These are phyloP conservation scores for Cornus florida DNA, from an alignment of 148 eudicot species.

Conservation along the genomic window DNA sequence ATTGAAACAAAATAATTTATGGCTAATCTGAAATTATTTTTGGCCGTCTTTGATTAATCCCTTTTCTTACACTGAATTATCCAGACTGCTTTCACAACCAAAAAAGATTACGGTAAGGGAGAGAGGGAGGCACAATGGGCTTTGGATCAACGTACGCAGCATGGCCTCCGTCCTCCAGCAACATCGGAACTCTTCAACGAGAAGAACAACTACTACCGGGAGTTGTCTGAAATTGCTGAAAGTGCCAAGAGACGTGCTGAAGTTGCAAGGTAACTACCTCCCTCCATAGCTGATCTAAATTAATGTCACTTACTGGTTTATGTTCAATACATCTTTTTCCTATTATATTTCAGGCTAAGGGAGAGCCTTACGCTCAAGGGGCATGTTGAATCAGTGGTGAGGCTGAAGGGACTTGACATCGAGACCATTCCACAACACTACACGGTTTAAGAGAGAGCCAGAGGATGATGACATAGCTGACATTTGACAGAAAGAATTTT, in stretches of 20 bases:
- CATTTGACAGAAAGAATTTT: background rate
- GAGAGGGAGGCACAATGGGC: constrained; percentile 91
- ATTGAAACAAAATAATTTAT: background rate
- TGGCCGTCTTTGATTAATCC: background rate
- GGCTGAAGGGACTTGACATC: constrained; percentile 77
- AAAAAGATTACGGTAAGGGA: constrained; percentile 70
- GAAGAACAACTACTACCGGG: constrained; percentile 58
- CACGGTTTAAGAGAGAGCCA: constrained; percentile 33
- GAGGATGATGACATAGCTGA: constrained; percentile 7
- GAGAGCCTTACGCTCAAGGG: constrained; percentile 77
- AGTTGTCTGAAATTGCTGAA: constrained; percentile 70
- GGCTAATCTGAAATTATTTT: background rate
- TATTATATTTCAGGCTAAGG: constrained; percentile 44
- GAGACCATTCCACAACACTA: constrained; percentile 59
- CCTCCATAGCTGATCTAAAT: too few relatives aligned
- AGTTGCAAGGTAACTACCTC: constrained; percentile 52
- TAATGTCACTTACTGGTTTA: too few relatives aligned
- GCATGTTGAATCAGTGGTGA: constrained; percentile 73
- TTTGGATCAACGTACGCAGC: constrained; percentile 66
- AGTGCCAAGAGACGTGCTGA: constrained; percentile 82
- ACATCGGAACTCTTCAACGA: constrained; percentile 39
- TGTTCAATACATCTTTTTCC: too few relatives aligned
- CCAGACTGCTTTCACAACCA: constrained; percentile 73
- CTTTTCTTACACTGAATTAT: constrained; percentile 1
- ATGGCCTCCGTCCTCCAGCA: constrained; percentile 63